phyloP scores from a whole-genome alignment of 2,329 filamentous ascomycete species.

The Nannizziopsis arthrosporioides region DNA sequence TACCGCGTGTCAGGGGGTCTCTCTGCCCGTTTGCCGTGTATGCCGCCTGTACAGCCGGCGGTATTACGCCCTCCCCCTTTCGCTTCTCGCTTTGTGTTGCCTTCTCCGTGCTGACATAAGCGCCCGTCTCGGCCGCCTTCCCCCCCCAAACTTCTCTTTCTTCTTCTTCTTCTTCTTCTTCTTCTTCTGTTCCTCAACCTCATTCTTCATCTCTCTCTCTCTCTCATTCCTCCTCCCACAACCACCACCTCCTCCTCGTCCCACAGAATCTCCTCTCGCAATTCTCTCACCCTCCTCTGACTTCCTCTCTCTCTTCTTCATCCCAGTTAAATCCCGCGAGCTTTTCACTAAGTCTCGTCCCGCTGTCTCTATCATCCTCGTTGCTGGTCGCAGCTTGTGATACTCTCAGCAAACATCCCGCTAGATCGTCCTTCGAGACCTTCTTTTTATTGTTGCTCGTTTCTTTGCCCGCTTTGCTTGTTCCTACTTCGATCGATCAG shows the following conservation, averaged over 20 bases:
- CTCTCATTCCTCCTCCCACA: slow-evolving; percentile 9
- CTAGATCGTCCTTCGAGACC: neutral
- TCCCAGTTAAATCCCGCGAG: slow-evolving; percentile 27
- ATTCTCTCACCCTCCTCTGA: slow-evolving; percentile 5
- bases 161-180: slow-evolving; percentile 1
- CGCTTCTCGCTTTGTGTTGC: neutral
- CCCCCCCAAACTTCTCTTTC: slow-evolving; percentile 12
- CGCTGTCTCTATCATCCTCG: slow-evolving; percentile 15
- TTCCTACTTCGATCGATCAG: no score
- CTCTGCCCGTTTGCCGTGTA: no score
- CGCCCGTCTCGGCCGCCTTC: slow-evolving; percentile 1
- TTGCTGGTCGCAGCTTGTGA: neutral
- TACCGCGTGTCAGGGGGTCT: no score
- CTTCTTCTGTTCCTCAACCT: slow-evolving; percentile 9
- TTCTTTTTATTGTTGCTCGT: slow-evolving; percentile 1
- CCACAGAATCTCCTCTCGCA: neutral
- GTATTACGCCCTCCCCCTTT: neutral
- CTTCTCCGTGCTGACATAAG: neutral
- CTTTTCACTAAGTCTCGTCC: slow-evolving; percentile 45
- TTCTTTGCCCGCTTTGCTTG: neutral
- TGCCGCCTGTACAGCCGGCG: neutral
- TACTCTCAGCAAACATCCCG: neutral
- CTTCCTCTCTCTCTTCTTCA: slow-evolving; percentile 3
- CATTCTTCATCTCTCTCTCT: slow-evolving; percentile 10
- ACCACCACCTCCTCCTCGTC: slow-evolving; percentile 10